These are phyloP conservation scores for Collybiopsis confluens DNA, from an alignment of 768 basidiomycete species.

Conservation along the genomic window DNA sequence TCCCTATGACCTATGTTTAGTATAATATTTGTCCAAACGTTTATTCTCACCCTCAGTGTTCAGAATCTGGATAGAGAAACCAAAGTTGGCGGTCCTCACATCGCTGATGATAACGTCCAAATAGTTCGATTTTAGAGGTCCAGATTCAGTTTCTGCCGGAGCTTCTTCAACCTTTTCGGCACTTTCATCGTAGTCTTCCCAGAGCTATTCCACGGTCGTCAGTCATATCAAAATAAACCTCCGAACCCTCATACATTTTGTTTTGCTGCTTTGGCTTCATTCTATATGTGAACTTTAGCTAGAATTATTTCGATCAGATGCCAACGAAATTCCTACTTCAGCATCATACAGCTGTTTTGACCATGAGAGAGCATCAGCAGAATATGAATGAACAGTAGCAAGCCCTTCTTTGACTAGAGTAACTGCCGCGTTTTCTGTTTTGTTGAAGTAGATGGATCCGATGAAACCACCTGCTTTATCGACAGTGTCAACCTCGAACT, in stretches of 20 bases:
- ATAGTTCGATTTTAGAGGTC: conserved; percentile 75
- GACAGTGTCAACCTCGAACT: conserved; percentile 83
- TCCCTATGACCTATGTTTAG: conserved; percentile 45
- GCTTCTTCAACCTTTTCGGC: conserved; percentile 53
- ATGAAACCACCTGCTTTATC: conserved; percentile 98
- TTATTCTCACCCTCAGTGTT: conserved; percentile 71
- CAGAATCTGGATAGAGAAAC: conserved; percentile 90
- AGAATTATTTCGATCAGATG: neutral
- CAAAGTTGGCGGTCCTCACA: conserved; percentile 68
- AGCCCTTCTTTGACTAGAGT: conserved; percentile 83
- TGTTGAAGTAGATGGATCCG: conserved; percentile 80
- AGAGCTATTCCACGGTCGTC: conserved; percentile 51
- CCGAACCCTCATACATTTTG: conserved; percentile 59
- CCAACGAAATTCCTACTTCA: conserved; percentile 47
- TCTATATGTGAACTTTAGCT: conserved; percentile 32
- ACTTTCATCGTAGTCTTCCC: conserved; percentile 79
- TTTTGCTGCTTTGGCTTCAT: conserved; percentile 75
- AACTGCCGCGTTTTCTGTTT: conserved; percentile 82
- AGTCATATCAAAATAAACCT: neutral
- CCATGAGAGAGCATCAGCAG: conserved; percentile 81
- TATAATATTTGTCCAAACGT: neutral
- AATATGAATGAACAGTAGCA: conserved; percentile 84
- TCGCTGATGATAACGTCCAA: conserved; percentile 92
- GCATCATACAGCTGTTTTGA: conserved; percentile 76
- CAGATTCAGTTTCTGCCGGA: conserved; percentile 38